Evolutionary conservation across 306 rosid genomes (phyloP).

Genomic region (Quercus alba): DNA sequence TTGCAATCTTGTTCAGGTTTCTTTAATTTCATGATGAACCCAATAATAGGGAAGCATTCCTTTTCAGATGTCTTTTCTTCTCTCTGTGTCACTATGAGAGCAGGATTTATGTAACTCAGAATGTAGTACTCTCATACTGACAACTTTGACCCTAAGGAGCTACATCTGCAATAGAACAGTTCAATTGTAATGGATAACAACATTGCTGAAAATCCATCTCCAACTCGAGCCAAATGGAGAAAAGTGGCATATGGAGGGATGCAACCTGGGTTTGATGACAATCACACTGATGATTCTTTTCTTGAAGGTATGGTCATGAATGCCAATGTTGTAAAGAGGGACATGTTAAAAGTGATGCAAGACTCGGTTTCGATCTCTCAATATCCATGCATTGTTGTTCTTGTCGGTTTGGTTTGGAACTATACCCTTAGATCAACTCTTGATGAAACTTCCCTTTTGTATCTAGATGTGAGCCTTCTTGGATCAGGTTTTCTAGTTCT

Average conservation of each 20-base stretch:
- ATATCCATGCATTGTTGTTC: constrained; percentile 78
- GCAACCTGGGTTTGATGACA: constrained; percentile 90
- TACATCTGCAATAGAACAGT: constrained; percentile 7
- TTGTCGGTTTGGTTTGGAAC: constrained; percentile 81
- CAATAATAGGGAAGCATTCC: not conserved
- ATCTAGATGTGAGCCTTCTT: constrained; percentile 69
- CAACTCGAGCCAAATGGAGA: constrained; percentile 59
- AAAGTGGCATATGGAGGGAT: constrained; percentile 95
- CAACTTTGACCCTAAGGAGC: constrained; percentile 1
- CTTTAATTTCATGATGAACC: not conserved
- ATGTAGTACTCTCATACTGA: not conserved
- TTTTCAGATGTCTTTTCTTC: not conserved
- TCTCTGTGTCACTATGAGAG: not conserved
- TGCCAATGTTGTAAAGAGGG: constrained; percentile 82
- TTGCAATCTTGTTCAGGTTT: not conserved
- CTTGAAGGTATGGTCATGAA: constrained; percentile 91
- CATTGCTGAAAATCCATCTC: constrained; percentile 26
- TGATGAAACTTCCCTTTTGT: constrained; percentile 63
- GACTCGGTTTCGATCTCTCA: constrained; percentile 85
- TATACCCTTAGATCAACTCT: constrained; percentile 60
- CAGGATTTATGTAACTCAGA: constrained; percentile 8
- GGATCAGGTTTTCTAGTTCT: constrained; percentile 66
- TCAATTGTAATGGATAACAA: constrained; percentile 34
- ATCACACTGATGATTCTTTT: constrained; percentile 75
- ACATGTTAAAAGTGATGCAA: constrained; percentile 76